phyloP scores from a whole-genome alignment of 2,329 filamentous ascomycete genomes.

The Alternaria rosae region DNA sequence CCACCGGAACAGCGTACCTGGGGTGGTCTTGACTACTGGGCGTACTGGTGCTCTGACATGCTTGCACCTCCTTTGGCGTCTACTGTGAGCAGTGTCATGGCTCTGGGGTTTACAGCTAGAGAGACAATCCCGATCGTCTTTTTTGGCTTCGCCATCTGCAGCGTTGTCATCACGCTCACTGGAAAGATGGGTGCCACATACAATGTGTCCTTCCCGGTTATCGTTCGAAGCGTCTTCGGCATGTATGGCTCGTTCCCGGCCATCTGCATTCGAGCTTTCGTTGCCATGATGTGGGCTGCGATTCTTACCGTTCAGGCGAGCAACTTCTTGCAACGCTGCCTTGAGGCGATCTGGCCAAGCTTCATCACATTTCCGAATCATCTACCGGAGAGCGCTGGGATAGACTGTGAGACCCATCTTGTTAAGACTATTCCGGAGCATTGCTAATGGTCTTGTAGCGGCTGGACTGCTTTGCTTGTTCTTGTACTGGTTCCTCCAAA shows the following conservation, averaged over 20 bases:
- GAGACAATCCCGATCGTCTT: constrained; percentile 60
- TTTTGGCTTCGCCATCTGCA: constrained; percentile 57
- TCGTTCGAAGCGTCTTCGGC: constrained; percentile 55
- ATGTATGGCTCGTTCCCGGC: constrained; percentile 55
- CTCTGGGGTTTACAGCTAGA: constrained; percentile 56
- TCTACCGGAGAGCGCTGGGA: constrained; percentile 39
- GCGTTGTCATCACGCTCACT: constrained; percentile 58
- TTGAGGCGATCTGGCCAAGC: constrained; percentile 54
- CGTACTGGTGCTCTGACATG: constrained; percentile 60
- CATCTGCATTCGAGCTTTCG: constrained; percentile 55
- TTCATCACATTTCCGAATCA: constrained; percentile 51
- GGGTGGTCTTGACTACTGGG: constrained; percentile 56
- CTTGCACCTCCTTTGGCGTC: constrained; percentile 53
- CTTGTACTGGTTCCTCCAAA: constrained; percentile 60
- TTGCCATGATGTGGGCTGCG: constrained; percentile 58
- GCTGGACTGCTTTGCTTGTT: constrained; percentile 60
- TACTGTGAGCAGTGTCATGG: constrained; percentile 53
- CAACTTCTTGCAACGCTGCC: constrained; percentile 52
- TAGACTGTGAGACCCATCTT: constrained; percentile 30
- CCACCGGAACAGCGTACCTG: constrained; percentile 57
- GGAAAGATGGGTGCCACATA: constrained; percentile 54
- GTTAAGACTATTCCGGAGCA: rapidly evolving
- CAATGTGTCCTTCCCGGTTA: constrained; percentile 52
- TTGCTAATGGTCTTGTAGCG: constrained; percentile 39
- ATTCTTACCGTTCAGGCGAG: constrained; percentile 57